These are phyloP conservation scores for Fraxinus xanthoxyloides DNA, from an alignment of 305 asterid species.

Conservation along the genomic window DNA sequence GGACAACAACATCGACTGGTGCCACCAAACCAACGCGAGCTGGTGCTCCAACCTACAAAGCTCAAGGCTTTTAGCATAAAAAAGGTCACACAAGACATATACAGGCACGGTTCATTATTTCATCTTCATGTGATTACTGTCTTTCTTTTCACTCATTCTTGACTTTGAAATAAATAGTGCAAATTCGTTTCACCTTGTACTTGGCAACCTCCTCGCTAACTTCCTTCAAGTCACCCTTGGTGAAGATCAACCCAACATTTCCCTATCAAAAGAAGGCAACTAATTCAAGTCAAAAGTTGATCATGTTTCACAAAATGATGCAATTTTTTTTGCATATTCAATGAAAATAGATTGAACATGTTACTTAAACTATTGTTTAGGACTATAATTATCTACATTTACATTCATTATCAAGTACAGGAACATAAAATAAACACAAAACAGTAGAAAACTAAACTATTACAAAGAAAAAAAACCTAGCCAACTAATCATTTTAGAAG, in stretches of 20 bases:
- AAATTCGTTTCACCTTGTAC: neutral
- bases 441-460: no score
- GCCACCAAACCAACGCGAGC: conserved; percentile 34
- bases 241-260: conserved; percentile 33
- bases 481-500: no score
- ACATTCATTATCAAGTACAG: no score
- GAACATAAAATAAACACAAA: neutral
- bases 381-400: neutral
- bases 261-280: conserved; percentile 6
- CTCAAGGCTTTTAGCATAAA: neutral
- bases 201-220: neutral
- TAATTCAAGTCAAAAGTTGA: neutral
- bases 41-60: conserved; percentile 31
- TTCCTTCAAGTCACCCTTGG: conserved; percentile 35
- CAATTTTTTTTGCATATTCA: neutral
- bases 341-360: no score
- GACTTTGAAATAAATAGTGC: neutral
- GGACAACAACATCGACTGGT: conserved; percentile 32
- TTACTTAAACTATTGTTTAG: neutral
- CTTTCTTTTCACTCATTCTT: neutral
- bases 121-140: neutral
- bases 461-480: no score
- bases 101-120: neutral
- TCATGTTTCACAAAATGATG: neutral
- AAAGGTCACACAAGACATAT: neutral